Evolutionary conservation across 257 asterid species (phyloP), one percentile per base, ranked within the genome.

Genomic region (Echites panduratus): DNA sequence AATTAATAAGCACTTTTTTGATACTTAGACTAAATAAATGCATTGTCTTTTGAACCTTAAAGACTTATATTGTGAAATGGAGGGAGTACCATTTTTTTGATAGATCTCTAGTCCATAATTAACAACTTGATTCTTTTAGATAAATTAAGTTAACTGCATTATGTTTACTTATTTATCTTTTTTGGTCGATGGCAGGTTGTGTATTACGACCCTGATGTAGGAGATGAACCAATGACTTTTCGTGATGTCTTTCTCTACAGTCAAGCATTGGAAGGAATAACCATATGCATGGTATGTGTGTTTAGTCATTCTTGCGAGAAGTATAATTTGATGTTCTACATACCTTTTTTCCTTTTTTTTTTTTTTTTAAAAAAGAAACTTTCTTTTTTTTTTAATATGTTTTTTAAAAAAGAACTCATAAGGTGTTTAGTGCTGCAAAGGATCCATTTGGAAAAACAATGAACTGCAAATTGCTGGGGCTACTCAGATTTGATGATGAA

Each of bases 241-340:
- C 89, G 83, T 70, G 97, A 93, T 69, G 95, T 85, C 73, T 93
- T 91, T 84, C 96, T 93, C 64, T 85, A 86, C 82, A 93, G 98
- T 79, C 98, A 91, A 85, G 96, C 98, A 76, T 86, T 94, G 92
- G 99, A 94, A 84, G 99, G 99, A 77, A 87, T 95, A 85, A 74
- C 96, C 73, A 87, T 95, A 77, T 87, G 82, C 73, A 92, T 91
- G 99, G 99, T 95, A 89, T 32, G 93, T 70, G 41, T 40, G 62
- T 65, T 20, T 49, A 57, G 26, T 57, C n/a, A 11, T 64, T 57
- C 45, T 47, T 50, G 38, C 11, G 1, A 19, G 45, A 26, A 14
- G 10, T 24, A 22, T 3, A 40, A 49, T 50, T 22, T 29, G 24
- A 53, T 14, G 16, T 29, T 50, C 26, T 48, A 19, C 49, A 27